Evolutionary conservation across 352 stramenopile species (phyloP).

Genomic region (Thraustochytrium sp.): DNA sequence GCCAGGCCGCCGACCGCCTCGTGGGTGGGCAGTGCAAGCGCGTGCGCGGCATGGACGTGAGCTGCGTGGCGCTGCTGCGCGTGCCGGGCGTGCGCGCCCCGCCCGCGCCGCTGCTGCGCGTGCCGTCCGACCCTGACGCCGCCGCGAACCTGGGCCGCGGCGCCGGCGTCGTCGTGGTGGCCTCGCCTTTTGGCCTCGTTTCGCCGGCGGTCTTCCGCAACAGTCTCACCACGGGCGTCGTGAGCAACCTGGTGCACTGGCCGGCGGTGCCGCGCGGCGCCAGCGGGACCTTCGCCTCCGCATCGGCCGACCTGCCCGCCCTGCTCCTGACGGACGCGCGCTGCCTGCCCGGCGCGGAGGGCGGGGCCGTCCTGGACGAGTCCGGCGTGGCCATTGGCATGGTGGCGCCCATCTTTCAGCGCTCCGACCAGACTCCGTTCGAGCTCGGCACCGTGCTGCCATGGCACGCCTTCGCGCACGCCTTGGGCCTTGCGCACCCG

Average conservation of each 20-base stretch:
- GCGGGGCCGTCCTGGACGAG: conserved; percentile 4
- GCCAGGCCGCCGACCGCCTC: neutral
- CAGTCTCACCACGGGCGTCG: conserved; percentile 22
- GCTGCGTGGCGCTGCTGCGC: neutral
- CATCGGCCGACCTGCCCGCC: neutral
- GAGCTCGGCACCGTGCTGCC: conserved; percentile 9
- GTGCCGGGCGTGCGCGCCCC: neutral
- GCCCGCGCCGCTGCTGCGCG: neutral
- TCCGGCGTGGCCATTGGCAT: neutral
- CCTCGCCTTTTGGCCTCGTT: conserved; percentile 25
- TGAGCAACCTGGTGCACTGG: conserved; percentile 19
- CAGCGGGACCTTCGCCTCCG: neutral
- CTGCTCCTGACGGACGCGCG: conserved; percentile 20
- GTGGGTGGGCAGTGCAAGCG: neutral
- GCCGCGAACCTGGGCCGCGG: neutral
- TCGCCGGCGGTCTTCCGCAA: conserved; percentile 27
- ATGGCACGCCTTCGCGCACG: neutral
- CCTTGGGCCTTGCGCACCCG: neutral
- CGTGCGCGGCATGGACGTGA: neutral
- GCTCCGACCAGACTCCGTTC: neutral
- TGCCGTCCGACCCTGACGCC: neutral
- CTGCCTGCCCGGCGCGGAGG: neutral
- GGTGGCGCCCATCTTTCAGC: neutral
- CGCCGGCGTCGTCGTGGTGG: neutral
- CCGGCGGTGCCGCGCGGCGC: neutral